These are phyloP conservation scores for Neltuma alba DNA, from an alignment of 306 rosid species.

Conservation along the genomic window DNA sequence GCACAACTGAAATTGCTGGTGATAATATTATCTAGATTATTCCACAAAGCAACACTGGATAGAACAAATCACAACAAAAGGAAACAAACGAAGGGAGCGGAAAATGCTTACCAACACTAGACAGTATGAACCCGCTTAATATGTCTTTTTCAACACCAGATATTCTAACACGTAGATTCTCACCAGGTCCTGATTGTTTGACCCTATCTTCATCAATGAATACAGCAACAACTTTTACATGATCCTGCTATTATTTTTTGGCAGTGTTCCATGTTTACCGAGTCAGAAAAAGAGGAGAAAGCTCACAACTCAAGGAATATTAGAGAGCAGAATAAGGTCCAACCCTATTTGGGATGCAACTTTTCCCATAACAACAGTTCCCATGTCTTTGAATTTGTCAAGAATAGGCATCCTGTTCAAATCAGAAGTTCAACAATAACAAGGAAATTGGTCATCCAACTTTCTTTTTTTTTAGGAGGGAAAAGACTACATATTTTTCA, in stretches of 20 bases:
- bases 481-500: background rate
- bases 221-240: slow-evolving; percentile 72
- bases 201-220: slow-evolving; percentile 73
- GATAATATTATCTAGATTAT: background rate
- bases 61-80: background rate
- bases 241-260: slow-evolving; percentile 59
- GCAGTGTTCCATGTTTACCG: slow-evolving; percentile 18
- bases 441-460: slow-evolving; percentile 2
- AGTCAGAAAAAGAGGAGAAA: background rate
- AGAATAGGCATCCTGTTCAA: slow-evolving; percentile 83
- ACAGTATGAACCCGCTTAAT: slow-evolving; percentile 74
- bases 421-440: slow-evolving; percentile 28
- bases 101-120: slow-evolving; percentile 71
- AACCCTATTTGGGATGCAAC: slow-evolving; percentile 99
- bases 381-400: slow-evolving; percentile 97
- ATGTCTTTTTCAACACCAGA: slow-evolving; percentile 89
- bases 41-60: background rate
- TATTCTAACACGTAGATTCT: slow-evolving; percentile 85
- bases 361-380: slow-evolving; percentile 96
- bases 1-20: slow-evolving; percentile 11
- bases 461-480: background rate
- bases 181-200: slow-evolving; percentile 92
- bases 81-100: background rate
- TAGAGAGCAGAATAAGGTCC: background rate
- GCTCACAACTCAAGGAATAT: background rate